Evolutionary conservation across 73 alveolate genomes (phyloP).

Genomic region (Paramecium octaurelia): DNA sequence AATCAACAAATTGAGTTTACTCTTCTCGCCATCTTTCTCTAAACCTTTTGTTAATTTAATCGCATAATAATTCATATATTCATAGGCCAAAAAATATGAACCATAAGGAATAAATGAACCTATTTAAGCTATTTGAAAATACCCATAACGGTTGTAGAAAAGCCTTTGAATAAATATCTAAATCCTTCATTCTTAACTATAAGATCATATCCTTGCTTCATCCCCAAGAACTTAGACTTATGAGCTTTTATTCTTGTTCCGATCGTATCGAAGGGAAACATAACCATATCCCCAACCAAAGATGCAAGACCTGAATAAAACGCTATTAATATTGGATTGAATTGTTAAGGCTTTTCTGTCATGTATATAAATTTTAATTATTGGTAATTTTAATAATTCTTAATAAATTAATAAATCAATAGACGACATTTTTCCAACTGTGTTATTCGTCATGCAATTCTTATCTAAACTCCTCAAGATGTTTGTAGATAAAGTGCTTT

Average conservation of each 20-base stretch:
- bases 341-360: neutral
- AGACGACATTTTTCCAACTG: constrained; percentile 26
- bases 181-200: constrained; percentile 58
- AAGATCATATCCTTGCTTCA: constrained; percentile 53
- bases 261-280: constrained; percentile 61
- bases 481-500: neutral
- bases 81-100: constrained; percentile 45
- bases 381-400: neutral
- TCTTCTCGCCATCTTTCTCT: neutral
- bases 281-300: constrained; percentile 53
- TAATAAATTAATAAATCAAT: neutral
- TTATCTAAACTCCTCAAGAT: constrained; percentile 19
- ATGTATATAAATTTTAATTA: neutral
- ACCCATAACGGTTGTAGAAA: constrained; percentile 57
- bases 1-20: constrained; percentile 13
- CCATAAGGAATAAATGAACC: constrained; percentile 55
- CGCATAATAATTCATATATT: constrained; percentile 41
- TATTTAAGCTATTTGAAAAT: neutral
- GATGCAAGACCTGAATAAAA: constrained; percentile 50
- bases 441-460: neutral
- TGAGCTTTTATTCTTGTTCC: constrained; percentile 61
- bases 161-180: constrained; percentile 54
- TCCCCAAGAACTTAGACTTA: constrained; percentile 20
- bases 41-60: constrained; percentile 14
- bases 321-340: constrained; percentile 46